Evolutionary conservation across 305 asterid genomes (phyloP), one percentile per base, ranked within the genome.

Genomic region (Rubia balearica): DNA sequence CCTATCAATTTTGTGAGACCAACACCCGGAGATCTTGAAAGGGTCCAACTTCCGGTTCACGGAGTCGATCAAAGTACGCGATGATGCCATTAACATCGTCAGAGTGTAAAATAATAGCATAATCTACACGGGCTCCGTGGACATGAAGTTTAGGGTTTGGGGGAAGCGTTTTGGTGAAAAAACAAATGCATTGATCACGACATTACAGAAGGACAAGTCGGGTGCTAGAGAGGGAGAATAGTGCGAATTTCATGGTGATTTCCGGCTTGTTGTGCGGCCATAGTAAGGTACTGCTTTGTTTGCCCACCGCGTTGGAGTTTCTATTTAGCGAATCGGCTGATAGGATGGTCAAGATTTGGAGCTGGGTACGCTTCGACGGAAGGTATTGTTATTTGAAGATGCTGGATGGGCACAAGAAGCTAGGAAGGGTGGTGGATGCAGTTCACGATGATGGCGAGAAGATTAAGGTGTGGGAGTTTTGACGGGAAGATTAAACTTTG

Each of bases 141-240:
- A 92, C 73, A 73, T 74, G 43, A 56, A 81, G 73, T 88, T 92
- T 12, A 84, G 80, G 6, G 96, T 81, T 3, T 92, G 96, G 98
- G 81, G 78, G 19, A 85, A 53, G 41, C 36, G 62, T 1, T 22
- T 41, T 11, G 88, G 78, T 5, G 89, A 67, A n/a, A 77, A 74
- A 11, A 84, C 73, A n/a, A 73, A 76, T 55, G 81, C 67, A 8
- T 55, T 86, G 14, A 8, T 86, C 3, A 89, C 98, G 0, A 85
- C 91, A 0, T 56, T 92, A 19, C 92, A 85, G 80, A 92, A 83
- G 81, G 96, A 92, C 8, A 92, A 88, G 36, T 90, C 62, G 90
- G 78, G 98, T 92, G n/a, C 90, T 96, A 96, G 98, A 90, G 8
- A 90, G 88, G 43, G 98, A 88, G 59, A 91, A 83, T 63, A 84